phyloP scores from a whole-genome alignment of 2,329 filamentous ascomycete species.

The Talaromyces sp. region DNA sequence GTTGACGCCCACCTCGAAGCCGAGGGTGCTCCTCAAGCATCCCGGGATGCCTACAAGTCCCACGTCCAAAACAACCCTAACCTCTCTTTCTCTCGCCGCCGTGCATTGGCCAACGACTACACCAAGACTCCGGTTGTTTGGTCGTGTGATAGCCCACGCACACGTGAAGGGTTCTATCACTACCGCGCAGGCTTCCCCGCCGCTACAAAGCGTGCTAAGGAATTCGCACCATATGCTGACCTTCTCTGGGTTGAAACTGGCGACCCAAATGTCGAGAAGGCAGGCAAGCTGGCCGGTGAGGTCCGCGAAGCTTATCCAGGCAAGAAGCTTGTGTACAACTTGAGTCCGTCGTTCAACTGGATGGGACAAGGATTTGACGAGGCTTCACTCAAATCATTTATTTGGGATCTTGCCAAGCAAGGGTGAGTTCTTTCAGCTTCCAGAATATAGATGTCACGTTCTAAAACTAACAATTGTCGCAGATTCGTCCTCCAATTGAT shows the following conservation, averaged over 20 bases:
- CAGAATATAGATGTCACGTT: not conserved
- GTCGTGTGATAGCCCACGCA: slow-evolving; percentile 89
- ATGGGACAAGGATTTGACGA: slow-evolving; percentile 90
- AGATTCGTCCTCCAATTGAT: slow-evolving; percentile 67
- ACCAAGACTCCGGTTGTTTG: slow-evolving; percentile 73
- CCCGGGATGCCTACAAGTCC: slow-evolving; percentile 68
- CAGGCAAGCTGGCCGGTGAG: slow-evolving; percentile 71
- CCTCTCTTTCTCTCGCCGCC: slow-evolving; percentile 76
- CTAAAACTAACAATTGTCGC: slow-evolving; percentile 23
- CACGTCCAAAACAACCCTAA: slow-evolving; percentile 67
- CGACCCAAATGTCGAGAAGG: slow-evolving; percentile 79
- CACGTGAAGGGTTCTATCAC: slow-evolving; percentile 71
- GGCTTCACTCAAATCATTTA: slow-evolving; percentile 81
- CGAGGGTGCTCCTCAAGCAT: slow-evolving; percentile 65
- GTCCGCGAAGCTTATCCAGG: slow-evolving; percentile 71
- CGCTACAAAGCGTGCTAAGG: slow-evolving; percentile 89
- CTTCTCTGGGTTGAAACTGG: slow-evolving; percentile 97
- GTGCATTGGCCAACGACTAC: slow-evolving; percentile 69
- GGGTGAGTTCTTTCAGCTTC: slow-evolving; percentile 61
- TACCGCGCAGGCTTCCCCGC: slow-evolving; percentile 73
- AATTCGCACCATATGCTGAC: slow-evolving; percentile 89
- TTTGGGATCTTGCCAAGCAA: slow-evolving; percentile 93
- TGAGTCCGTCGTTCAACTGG: slow-evolving; percentile 98
- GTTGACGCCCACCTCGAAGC: slow-evolving; percentile 72
- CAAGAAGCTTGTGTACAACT: slow-evolving; percentile 95